Base-by-base conservation (phyloP, 1,139 yeast species). In the Yamadazyma sp. region DNA sequence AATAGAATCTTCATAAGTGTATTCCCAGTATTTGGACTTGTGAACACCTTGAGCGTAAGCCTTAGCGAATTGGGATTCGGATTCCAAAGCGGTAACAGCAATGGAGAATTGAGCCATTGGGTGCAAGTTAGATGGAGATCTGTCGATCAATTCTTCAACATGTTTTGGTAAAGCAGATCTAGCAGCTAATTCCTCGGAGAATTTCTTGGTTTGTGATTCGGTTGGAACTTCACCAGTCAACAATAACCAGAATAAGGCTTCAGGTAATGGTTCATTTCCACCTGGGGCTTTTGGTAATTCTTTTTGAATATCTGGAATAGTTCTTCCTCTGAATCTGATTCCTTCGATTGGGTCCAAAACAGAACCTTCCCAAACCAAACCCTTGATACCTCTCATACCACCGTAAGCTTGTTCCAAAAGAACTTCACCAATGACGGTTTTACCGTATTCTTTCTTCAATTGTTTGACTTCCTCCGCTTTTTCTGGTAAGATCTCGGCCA, bases 361-460 rank as follows among this genome's bases (percentile, higher is more conserved):
- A 42, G 97, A 90, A 59, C 98, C 98, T 78, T 92, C 97, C 97
- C 97, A 92, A 46, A 92, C 97, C 56, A 92, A 78, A 60, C 96
- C 96, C 73, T 87, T 87, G 73, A 90, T 86, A 68, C 97, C 97
- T 73, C 97, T 84, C 96, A 87, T 88, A 80, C 98, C 98, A 78
- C 97, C 98, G 73, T 92, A 92, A 39, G 96, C 96, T 75, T 92
- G 97, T 70, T 88, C 96, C 53, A 92, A 78, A 51, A 82, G 75
- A 52, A 90, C 95, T 73, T 92, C 96, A 56, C 96, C 97, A 57
- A 94, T 88, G 45, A 78, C 92, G 58, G 94, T 83, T 65, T 82
- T 78, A 60, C 97, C 97, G 64, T 89, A 77, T 57, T 87, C 92
- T 65, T 86, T 77, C 69, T 90, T 87, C 62, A 90, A 82, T 57